These are phyloP conservation scores for Beta corolliflora DNA, from an alignment of 179 eudicot genomes.

Conservation along the genomic window DNA sequence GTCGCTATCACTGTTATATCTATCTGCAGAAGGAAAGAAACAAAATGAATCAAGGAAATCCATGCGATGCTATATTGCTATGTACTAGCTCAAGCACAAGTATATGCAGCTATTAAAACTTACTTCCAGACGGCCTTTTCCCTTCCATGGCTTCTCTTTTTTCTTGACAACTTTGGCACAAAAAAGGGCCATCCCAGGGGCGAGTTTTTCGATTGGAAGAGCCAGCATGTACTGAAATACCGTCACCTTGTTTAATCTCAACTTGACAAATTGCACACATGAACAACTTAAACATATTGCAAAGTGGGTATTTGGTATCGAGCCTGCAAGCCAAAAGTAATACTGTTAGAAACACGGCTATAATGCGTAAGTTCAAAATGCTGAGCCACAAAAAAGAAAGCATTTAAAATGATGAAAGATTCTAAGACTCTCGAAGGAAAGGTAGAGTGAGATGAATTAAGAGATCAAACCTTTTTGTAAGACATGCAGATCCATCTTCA, in stretches of 20 bases:
- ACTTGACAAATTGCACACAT: conserved; percentile 93
- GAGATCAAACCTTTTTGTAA: conserved; percentile 69
- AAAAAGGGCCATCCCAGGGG: conserved; percentile 99
- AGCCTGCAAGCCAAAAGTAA: conserved; percentile 57
- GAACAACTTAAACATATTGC: conserved; percentile 96
- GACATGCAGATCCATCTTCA: conserved; percentile 96
- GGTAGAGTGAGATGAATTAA: background rate
- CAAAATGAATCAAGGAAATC: background rate
- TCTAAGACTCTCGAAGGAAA: background rate
- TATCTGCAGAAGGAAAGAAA: conserved; percentile 50
- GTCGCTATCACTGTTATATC: conserved; percentile 83
- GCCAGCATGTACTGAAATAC: conserved; percentile 78
- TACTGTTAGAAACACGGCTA: background rate
- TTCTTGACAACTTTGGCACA: conserved; percentile 84
- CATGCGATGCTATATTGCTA: no score
- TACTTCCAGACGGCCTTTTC: conserved; percentile 89
- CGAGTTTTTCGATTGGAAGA: conserved; percentile 54
- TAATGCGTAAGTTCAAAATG: background rate
- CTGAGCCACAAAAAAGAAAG: background rate
- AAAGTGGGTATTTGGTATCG: conserved; percentile 82
- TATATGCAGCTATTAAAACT: conserved; percentile 12
- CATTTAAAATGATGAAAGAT: background rate
- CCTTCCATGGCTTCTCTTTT: conserved; percentile 99
- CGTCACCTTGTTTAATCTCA: conserved; percentile 91
- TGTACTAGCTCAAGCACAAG: no score